Base-by-base conservation (phyloP, 192 early-diverging fungal species). In the Linderina pennispora region DNA sequence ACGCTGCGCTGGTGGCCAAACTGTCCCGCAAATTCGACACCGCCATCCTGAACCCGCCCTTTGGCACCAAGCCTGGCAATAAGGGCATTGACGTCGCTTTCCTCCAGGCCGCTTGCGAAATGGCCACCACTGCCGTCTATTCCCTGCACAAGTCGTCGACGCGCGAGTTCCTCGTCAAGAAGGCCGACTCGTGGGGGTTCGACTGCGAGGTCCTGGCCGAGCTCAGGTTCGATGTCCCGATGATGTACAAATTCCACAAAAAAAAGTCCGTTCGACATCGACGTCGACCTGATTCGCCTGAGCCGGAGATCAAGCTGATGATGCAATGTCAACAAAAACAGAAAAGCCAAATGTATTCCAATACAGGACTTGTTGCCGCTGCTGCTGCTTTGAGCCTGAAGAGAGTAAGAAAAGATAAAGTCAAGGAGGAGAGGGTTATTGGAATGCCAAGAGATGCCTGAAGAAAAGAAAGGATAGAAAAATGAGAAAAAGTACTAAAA, bases 161-260 rank as follows among this genome's bases (percentile, higher is more conserved):
- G 28, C 64, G 87, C 48, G 80, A 84, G 39, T 79, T 80, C 48
- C 76, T 89, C 18, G 21, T 81, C 41, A 81, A 75, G 34, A 85
- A 84, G 50, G 83, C 85, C 7, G 74, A 77, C 47, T 71, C 80
- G 48, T 89, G 87, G 87, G 78, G 80, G 17, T 82, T 81, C 19
- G 52, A 65, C 19, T 83, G 80, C 48, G 80, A 87, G 54, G 80
- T 89, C 8, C 65, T 89, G 23, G 85, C 87, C 5, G 80, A 89
- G 45, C 54, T 89, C 48, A 80, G 77, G 74, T 89, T 85, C 53
- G 85, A 89, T 51, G 58, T 89, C 9, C 83, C 83, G 32, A 80
- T 77, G 66, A 89, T 83, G 78, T 86, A 89, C 77, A 85, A 82
- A 48, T 83, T 86, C 58, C 86, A 89, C 51, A 86, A 81, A 49